Base-by-base conservation (phyloP, 371 early-diverging fungal genomes). In the Lichtheimia hyalospora region DNA sequence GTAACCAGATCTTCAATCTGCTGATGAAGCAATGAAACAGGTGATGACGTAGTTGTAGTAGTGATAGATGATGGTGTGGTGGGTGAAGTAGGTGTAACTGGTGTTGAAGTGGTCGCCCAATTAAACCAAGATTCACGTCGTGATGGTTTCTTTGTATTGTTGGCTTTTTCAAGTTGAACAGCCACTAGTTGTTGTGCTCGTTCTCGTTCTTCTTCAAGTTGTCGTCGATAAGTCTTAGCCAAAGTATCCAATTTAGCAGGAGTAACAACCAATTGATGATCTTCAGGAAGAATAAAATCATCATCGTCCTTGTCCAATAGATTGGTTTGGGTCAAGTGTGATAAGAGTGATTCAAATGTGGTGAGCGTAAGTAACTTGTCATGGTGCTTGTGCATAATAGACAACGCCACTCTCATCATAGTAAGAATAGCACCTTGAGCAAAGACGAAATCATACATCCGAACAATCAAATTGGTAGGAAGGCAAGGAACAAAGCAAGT, bases 401-500 rank as follows among this genome's bases (percentile, higher is more conserved):
- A 89, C 3, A 95, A 75, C 1, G 92, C 91, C 3, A 94, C 82
- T 10, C 92, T 85, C 68, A 93, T 84, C 58, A 92, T 87, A 20
- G 91, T 82, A 64, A 86, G 87, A 14, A 86, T 75, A 4, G 88
- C 82, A 43, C 96, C 95, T 70, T 94, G 92, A 21, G 91, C 88
- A 63, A 96, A 87, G n/a, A 93, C 79, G 21, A 95, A 77, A 73
- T 98, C 98, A 54, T 91, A 91, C 57, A 97, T 84, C 2, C 96
- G 88, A 65, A 91, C 75, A 5, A 91, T 91, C 51, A 91, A 70
- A 4, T 82, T 75, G 18, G 92, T 76, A 8, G 94, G 95, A 65
- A 92, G 91, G 1, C 90, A 84, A 70, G 92, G 92, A 1, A 95
- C 89, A 70, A 96, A 96, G 44, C 96, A 64, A 1, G 97, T 94